Percentiles rank a stretch among this genome's conserved stretches.
Conservation (phyloP, 2,329 filamentous ascomycete genomes). For the Metarhizium robertsii region DNA sequence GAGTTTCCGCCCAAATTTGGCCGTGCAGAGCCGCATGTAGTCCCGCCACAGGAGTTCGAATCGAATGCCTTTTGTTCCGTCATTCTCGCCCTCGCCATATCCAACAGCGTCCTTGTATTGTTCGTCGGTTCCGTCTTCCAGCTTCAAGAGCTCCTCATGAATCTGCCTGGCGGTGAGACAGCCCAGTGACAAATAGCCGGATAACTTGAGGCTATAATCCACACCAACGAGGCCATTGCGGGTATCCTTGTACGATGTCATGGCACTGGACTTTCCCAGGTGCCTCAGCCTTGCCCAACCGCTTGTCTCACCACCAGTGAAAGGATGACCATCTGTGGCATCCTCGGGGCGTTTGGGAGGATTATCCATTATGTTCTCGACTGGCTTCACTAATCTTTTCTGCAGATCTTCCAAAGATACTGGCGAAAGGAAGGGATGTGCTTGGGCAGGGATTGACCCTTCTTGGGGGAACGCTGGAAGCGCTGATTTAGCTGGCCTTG, state of each 20-base stretch:
- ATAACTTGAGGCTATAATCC: constrained; percentile 69
- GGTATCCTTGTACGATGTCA: constrained; percentile 58
- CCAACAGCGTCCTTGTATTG: constrained; percentile 35
- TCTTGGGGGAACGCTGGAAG: constrained; percentile 49
- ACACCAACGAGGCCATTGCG: constrained; percentile 61
- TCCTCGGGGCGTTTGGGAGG: constrained; percentile 43
- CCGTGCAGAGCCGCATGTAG: constrained; percentile 68
- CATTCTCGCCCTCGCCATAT: constrained; percentile 62
- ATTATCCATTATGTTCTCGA: constrained; percentile 41
- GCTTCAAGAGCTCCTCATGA: constrained; percentile 55
- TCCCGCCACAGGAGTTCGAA: constrained; percentile 73
- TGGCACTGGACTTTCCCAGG: constrained; percentile 50
- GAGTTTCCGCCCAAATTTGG: constrained; percentile 57
- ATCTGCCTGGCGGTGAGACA: constrained; percentile 65
- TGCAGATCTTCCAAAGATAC: constrained; percentile 42
- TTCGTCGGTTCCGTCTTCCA: constrained; percentile 53
- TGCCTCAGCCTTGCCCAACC: constrained; percentile 50
- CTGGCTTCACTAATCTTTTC: constrained; percentile 45
- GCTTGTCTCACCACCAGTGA: constrained; percentile 55
- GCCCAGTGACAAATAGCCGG: constrained; percentile 62
- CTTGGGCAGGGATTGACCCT: constrained; percentile 45
- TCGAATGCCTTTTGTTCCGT: constrained; percentile 58
- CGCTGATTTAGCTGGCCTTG: constrained; percentile 36
- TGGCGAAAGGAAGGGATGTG: constrained; percentile 54
- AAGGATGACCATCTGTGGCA: constrained; percentile 53